These are phyloP conservation scores for Phaffia australis DNA, from an alignment of 768 basidiomycete genomes.

Conservation along the genomic window DNA sequence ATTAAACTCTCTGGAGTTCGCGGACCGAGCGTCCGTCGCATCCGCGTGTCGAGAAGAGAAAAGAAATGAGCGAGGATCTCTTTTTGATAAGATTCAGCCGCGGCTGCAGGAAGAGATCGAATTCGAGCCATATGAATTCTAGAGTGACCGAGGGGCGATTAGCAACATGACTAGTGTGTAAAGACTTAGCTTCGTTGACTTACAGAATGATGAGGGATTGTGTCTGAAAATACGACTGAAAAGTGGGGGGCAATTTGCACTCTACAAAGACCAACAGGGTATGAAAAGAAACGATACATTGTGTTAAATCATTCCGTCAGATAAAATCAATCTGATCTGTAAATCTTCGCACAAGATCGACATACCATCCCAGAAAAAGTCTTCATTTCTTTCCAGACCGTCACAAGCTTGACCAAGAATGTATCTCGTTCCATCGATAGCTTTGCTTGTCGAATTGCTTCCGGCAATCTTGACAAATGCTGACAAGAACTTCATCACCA, in stretches of 20 bases:
- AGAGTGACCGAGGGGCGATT: not conserved
- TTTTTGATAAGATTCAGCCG: conserved; percentile 11
- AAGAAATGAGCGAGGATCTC: conserved; percentile 26
- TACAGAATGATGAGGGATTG: conserved; percentile 19
- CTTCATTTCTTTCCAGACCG: conserved; percentile 19
- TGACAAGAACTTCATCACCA: not conserved
- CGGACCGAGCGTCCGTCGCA: conserved; percentile 23
- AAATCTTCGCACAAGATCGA: not conserved
- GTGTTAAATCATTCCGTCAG: not conserved
- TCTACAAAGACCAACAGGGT: not conserved
- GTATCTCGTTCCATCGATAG: conserved; percentile 19
- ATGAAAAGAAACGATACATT: not conserved
- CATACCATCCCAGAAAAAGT: conserved; percentile 24
- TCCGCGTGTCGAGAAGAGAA: conserved; percentile 22
- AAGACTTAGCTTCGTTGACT: not conserved
- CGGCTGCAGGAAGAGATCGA: conserved; percentile 11
- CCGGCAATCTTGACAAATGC: not conserved
- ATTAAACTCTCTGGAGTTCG: conserved; percentile 20
- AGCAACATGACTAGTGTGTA: not conserved
- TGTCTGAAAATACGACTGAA: conserved; percentile 19
- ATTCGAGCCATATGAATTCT: conserved; percentile 22
- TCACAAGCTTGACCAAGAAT: conserved; percentile 17
- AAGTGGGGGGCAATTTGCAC: conserved; percentile 16
- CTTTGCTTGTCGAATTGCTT: not conserved
- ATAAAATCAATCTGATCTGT: not conserved